Conservation (phyloP, 495 filamentous ascomycete genomes). For the Venustampulla echinocandica region DNA sequence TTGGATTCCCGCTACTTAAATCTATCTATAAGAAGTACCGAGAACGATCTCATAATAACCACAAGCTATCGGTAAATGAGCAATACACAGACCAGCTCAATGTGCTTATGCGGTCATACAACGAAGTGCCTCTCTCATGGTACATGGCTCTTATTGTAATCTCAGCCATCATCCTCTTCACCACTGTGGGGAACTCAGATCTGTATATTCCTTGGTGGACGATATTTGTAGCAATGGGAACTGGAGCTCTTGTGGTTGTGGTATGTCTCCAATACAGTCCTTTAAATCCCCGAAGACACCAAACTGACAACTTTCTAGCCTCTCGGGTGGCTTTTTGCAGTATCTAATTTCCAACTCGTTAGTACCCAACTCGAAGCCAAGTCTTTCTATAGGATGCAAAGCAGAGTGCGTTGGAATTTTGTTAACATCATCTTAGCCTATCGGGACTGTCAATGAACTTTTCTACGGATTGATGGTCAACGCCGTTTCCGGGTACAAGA, state of each 20-base stretch:
- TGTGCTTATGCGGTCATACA: slow-evolving; percentile 44
- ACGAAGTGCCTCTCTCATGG: slow-evolving; percentile 49
- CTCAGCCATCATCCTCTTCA: slow-evolving; percentile 39
- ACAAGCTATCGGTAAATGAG: slow-evolving; percentile 36
- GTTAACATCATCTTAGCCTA: slow-evolving; percentile 17
- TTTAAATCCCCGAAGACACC: background rate
- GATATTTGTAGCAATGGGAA: slow-evolving; percentile 42
- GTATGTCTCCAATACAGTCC: background rate
- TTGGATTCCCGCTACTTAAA: slow-evolving; percentile 39
- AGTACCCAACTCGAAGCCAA: background rate
- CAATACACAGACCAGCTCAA: slow-evolving; percentile 47
- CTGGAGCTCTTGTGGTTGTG: slow-evolving; percentile 41
- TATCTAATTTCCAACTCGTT: slow-evolving; percentile 45
- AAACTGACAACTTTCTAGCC: slow-evolving; percentile 20
- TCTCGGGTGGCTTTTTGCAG: slow-evolving; percentile 46
- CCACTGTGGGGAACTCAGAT: slow-evolving; percentile 35
- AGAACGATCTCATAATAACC: slow-evolving; percentile 21
- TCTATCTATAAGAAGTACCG: slow-evolving; percentile 33
- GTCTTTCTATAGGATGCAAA: background rate
- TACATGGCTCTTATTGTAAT: slow-evolving; percentile 38
- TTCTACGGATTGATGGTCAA: slow-evolving; percentile 51
- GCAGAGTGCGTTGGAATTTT: too few species aligned
- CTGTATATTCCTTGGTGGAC: slow-evolving; percentile 52
- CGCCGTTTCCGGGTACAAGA: slow-evolving; percentile 33
- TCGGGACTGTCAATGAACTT: slow-evolving; percentile 47